These are phyloP conservation scores for Chrysoporthe austroafricana DNA, from an alignment of 2,329 filamentous ascomycete species.

Conservation along the genomic window DNA sequence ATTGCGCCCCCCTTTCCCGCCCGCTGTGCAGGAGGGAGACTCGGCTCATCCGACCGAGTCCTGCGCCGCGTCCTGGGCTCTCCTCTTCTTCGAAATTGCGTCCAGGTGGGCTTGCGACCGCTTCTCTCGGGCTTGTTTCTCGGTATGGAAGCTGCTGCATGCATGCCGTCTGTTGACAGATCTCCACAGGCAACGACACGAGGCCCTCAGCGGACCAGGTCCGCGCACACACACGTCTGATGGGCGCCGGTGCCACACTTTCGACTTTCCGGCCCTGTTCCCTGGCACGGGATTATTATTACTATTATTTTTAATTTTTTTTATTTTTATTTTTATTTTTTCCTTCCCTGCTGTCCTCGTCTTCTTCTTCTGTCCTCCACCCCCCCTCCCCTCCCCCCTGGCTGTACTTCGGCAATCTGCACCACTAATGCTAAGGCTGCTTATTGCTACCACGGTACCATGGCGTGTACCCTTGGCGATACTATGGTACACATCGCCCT, in stretches of 20 bases:
- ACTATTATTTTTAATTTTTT: not conserved
- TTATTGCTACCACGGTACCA: conserved; percentile 17
- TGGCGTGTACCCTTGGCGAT: not conserved
- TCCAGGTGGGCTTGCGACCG: conserved; percentile 8
- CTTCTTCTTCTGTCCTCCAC: not conserved
- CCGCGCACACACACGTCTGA: conserved; percentile 19
- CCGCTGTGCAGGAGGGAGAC: conserved; percentile 2
- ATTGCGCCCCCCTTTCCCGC: conserved; percentile 18
- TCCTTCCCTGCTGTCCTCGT: not conserved
- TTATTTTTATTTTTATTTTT: not conserved
- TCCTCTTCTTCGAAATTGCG: conserved; percentile 18
- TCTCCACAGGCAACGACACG: conserved; percentile 26
- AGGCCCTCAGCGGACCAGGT: conserved; percentile 11
- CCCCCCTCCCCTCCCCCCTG: not conserved
- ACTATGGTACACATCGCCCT: conserved; percentile 31
- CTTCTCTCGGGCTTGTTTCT: conserved; percentile 21
- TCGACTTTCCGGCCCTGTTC: conserved; percentile 26
- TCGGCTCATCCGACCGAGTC: conserved; percentile 16
- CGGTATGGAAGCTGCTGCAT: conserved; percentile 22
- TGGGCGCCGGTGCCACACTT: conserved; percentile 25
- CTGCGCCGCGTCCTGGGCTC: not conserved
- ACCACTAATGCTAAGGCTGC: conserved; percentile 34
- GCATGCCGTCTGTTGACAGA: conserved; percentile 19
- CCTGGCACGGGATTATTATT: conserved; percentile 21
- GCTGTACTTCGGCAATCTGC: conserved; percentile 37